phyloP scores from a whole-genome alignment of 148 eudicot species.

The Vaccinium macrocarpon region DNA sequence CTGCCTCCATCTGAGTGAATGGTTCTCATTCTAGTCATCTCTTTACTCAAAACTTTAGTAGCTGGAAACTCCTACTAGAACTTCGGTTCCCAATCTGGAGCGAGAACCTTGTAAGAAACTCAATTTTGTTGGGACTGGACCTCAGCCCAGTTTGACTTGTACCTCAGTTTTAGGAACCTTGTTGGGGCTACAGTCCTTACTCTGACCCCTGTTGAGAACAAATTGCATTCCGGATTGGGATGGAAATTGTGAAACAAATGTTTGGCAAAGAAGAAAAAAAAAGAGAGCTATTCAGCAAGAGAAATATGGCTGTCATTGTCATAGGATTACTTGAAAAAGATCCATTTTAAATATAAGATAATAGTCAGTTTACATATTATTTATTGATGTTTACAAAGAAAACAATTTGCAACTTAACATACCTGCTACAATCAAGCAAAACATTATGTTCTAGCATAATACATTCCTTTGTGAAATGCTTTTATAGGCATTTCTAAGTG shows the following conservation, averaged over 20 bases:
- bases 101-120: neutral
- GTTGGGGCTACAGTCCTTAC: neutral
- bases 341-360: neutral
- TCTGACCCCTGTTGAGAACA: neutral
- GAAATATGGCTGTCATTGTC: too few relatives aligned
- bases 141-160: neutral
- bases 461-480: neutral
- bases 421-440: neutral
- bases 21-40: neutral
- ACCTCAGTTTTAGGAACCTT: neutral
- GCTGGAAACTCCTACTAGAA: neutral
- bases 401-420: neutral
- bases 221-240: neutral
- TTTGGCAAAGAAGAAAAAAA: too few relatives aligned
- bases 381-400: neutral
- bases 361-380: neutral
- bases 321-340: too few relatives aligned
- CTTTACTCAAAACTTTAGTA: neutral
- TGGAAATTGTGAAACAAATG: too few relatives aligned
- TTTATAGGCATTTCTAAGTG: neutral
- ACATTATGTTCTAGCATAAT: neutral
- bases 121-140: neutral
- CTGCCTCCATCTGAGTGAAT: neutral
- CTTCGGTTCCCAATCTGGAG: neutral
- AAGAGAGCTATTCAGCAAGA: too few relatives aligned